Conservation (phyloP, 2,329 filamentous ascomycete genomes). For the Amauroascus verrucosus region DNA sequence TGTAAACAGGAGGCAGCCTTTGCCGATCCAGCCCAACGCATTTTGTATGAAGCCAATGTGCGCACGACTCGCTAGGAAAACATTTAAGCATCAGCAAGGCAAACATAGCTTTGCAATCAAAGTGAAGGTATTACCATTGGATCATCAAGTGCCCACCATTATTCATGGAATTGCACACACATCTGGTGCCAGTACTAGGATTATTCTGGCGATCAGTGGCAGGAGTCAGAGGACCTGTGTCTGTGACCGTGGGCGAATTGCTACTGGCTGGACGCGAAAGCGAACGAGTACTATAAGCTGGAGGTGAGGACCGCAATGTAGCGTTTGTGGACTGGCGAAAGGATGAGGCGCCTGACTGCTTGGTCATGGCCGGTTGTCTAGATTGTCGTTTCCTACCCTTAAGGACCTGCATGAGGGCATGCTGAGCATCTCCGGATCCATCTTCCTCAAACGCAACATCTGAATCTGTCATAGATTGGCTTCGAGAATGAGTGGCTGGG, state of each 20-base stretch:
- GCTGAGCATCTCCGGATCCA: conserved; percentile 35
- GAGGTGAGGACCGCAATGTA: conserved; percentile 36
- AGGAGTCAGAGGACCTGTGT: conserved; percentile 43
- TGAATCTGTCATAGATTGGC: conserved; percentile 18
- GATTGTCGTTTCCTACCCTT: conserved; percentile 20
- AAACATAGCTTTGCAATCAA: background rate
- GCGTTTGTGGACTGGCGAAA: conserved; percentile 25
- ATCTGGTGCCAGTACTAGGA: conserved; percentile 46
- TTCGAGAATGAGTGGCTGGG: conserved; percentile 9
- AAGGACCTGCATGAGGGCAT: conserved; percentile 39
- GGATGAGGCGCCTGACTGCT: conserved; percentile 22
- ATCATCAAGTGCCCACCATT: conserved; percentile 49
- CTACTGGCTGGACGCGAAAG: conserved; percentile 32
- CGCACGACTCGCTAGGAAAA: conserved; percentile 45
- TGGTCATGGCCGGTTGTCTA: conserved; percentile 24
- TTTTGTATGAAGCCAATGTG: conserved; percentile 51
- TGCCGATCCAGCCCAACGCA: conserved; percentile 47
- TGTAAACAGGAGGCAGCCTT: conserved; percentile 40
- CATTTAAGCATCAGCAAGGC: background rate
- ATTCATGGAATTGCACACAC: conserved; percentile 47
- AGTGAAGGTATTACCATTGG: conserved; percentile 40
- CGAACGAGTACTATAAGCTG: conserved; percentile 28
- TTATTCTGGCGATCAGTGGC: conserved; percentile 45
- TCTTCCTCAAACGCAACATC: conserved; percentile 19
- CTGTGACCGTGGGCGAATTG: conserved; percentile 43